phyloP scores from a whole-genome alignment of 2,329 filamentous ascomycete genomes.

The Stemphylium vesicarium region DNA sequence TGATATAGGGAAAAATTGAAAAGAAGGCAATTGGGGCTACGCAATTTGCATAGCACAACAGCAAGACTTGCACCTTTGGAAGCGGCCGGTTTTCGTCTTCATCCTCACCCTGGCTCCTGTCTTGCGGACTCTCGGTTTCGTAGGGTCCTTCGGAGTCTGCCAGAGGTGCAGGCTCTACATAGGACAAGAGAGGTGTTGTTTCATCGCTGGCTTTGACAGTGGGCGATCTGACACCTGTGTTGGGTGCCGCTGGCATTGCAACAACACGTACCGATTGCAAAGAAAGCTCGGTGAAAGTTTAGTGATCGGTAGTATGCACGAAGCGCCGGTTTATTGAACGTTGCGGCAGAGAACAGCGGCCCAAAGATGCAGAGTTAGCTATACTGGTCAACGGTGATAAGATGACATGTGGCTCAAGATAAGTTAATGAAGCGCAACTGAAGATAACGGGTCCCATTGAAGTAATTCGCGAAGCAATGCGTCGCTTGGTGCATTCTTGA shows the following conservation, averaged over 20 bases:
- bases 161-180: conserved; percentile 23
- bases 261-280: neutral
- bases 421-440: neutral
- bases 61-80: conserved; percentile 64
- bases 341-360: neutral
- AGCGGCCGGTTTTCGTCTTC: conserved; percentile 36
- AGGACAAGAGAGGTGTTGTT: conserved; percentile 37
- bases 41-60: conserved; percentile 75
- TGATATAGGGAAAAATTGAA: conserved; percentile 81
- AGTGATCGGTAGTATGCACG: neutral
- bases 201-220: conserved; percentile 25
- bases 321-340: neutral
- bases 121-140: neutral
- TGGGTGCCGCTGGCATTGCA: conserved; percentile 5
- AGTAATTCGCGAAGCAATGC: conserved; percentile 5
- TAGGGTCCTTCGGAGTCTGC: conserved; percentile 10
- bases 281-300: neutral
- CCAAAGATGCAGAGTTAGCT: neutral
- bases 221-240: neutral
- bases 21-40: conserved; percentile 85
- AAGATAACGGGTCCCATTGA: neutral
- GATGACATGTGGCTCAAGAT: too few species aligned
- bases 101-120: conserved; percentile 7
- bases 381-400: too few species aligned
- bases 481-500: conserved; percentile 5